Percentiles rank a stretch among this genome's conserved stretches.
These are phyloP conservation scores for Starmera stellimalicola DNA, from an alignment of 1,139 yeast species.

Conservation along the genomic window DNA sequence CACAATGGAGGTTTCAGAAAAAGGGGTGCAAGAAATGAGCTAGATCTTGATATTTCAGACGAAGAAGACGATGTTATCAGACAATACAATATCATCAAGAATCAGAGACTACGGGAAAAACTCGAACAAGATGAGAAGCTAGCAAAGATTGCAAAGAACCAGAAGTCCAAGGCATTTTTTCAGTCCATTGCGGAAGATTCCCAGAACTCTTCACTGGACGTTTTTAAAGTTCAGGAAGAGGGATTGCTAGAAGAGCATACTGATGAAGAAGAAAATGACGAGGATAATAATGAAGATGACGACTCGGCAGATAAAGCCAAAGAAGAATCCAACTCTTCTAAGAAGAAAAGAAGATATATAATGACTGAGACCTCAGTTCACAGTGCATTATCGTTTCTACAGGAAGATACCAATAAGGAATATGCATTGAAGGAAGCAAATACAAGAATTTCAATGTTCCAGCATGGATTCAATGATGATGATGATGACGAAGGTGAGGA, in stretches of 20 bases:
- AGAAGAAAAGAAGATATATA: constrained; percentile 20
- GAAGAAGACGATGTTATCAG: constrained; percentile 52
- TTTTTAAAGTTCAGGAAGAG: constrained; percentile 9
- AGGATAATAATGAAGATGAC: constrained; percentile 15
- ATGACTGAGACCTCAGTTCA: constrained; percentile 52
- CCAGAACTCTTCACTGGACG: constrained; percentile 16
- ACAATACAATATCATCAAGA: constrained; percentile 34
- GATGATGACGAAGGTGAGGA: constrained; percentile 21
- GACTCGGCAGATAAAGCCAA: constrained; percentile 14
- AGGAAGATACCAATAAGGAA: constrained; percentile 25
- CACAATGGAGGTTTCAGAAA: constrained; percentile 74
- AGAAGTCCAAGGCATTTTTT: constrained; percentile 66
- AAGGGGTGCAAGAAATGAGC: constrained; percentile 43
- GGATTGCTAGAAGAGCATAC: constrained; percentile 6
- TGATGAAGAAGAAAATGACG: constrained; percentile 10
- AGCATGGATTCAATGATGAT: constrained; percentile 30
- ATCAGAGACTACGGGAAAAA: constrained; percentile 45
- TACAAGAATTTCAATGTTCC: constrained; percentile 28
- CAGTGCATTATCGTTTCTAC: constrained; percentile 53
- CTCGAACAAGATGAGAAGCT: constrained; percentile 45
- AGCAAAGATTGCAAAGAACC: constrained; percentile 39
- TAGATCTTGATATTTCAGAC: constrained; percentile 58
- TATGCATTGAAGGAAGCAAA: constrained; percentile 29
- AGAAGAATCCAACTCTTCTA: constrained; percentile 8
- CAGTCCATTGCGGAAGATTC: constrained; percentile 53